These are phyloP conservation scores for Phellopilus nigrolimitatus DNA, from an alignment of 1,284 basidiomycete genomes.

Conservation along the genomic window DNA sequence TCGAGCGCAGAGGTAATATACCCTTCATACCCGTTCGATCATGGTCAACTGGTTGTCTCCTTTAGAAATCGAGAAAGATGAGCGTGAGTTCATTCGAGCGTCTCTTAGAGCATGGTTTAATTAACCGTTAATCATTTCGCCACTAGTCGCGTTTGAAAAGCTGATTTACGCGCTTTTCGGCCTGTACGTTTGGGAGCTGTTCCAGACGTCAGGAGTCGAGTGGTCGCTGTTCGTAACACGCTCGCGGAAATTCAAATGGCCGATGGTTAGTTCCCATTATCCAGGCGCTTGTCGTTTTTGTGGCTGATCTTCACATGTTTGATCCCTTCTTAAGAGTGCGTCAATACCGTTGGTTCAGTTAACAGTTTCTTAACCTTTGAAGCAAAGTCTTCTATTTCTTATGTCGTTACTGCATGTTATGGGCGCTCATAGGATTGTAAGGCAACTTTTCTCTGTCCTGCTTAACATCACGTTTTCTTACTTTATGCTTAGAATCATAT, in stretches of 20 bases:
- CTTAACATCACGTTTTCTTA: not conserved
- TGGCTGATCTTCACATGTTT: slow-evolving; percentile 5
- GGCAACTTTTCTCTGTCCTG: slow-evolving; percentile 18
- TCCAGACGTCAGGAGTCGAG: slow-evolving; percentile 58
- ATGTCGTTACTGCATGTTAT: slow-evolving; percentile 62
- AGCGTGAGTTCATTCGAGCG: slow-evolving; percentile 34
- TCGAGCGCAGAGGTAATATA: too few relatives aligned
- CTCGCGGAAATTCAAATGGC: slow-evolving; percentile 56
- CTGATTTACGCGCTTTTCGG: slow-evolving; percentile 58
- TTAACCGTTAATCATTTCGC: not conserved
- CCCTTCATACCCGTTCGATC: not conserved
- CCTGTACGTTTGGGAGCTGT: slow-evolving; percentile 62
- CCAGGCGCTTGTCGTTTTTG: not conserved
- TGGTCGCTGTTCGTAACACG: slow-evolving; percentile 45
- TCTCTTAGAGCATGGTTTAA: not conserved
- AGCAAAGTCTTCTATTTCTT: slow-evolving; percentile 59
- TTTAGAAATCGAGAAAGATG: slow-evolving; percentile 46
- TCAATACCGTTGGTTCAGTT: not conserved
- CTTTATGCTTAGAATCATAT: slow-evolving; percentile 44
- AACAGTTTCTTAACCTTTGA: slow-evolving; percentile 10
- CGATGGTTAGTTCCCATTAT: slow-evolving; percentile 39
- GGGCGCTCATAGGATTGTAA: slow-evolving; percentile 58
- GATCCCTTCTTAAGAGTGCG: slow-evolving; percentile 7
- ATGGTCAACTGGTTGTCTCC: slow-evolving; percentile 60
- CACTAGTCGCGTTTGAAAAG: slow-evolving; percentile 50